A percentile compares a stretch with the other conserved stretches of the same genome.
These are phyloP conservation scores for Ashbya aceris DNA, from an alignment of 1,139 yeast species.

Conservation along the genomic window DNA sequence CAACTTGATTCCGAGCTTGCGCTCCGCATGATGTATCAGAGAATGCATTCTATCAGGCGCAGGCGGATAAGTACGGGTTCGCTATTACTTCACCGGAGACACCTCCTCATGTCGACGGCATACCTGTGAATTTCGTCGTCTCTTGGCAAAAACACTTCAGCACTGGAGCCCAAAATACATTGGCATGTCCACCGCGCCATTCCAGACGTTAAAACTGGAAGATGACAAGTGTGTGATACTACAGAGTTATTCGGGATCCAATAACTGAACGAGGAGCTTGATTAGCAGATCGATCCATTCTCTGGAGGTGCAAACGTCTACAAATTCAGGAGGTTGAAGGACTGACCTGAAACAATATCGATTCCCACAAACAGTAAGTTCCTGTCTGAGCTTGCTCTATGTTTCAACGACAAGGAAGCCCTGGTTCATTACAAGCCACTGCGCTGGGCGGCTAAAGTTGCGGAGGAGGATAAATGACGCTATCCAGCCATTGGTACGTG, in stretches of 20 bases:
- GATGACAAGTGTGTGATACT: conserved; percentile 72
- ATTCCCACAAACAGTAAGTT: conserved; percentile 40
- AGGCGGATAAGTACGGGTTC: conserved; percentile 74
- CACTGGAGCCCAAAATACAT: conserved; percentile 37
- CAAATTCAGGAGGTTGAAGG: conserved; percentile 58
- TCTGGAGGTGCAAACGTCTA: conserved; percentile 38
- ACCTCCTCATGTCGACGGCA: conserved; percentile 88
- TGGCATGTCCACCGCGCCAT: conserved; percentile 53
- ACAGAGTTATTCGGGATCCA: conserved; percentile 43
- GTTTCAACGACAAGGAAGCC: conserved; percentile 44
- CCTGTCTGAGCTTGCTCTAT: conserved; percentile 46
- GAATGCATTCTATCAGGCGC: conserved; percentile 79
- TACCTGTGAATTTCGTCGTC: conserved; percentile 62
- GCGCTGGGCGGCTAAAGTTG: conserved; percentile 63
- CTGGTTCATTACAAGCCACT: conserved; percentile 71
- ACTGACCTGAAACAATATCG: conserved; percentile 60
- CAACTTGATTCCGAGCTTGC: conserved; percentile 81
- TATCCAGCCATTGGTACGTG: conserved; percentile 34
- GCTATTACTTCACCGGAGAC: conserved; percentile 93
- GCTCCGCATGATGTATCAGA: conserved; percentile 93
- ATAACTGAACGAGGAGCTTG: conserved; percentile 31
- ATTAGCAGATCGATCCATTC: conserved; percentile 38
- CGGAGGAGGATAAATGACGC: conserved; percentile 63
- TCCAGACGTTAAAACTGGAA: conserved; percentile 64
- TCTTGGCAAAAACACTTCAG: conserved; percentile 33